A percentile compares a stretch with the other conserved stretches of the same genome.
Evolutionary conservation across 225 moss, liverwort and hornwort genomes (phyloP).

Genomic region (Lunularia cruciata): DNA sequence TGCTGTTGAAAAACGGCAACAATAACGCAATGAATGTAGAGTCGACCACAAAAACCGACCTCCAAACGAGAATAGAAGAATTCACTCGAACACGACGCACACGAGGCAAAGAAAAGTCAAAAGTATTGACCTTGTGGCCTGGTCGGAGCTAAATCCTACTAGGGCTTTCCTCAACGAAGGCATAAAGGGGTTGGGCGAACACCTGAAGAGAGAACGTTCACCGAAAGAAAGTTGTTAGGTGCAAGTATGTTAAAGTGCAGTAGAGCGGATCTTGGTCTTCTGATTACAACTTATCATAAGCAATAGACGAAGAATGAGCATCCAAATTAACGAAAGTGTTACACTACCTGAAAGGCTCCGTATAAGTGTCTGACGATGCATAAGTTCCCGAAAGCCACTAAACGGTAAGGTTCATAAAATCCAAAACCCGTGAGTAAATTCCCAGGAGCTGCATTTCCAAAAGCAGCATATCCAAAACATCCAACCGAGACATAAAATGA

Average conservation of each 20-base stretch:
- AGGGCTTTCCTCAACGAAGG: conserved; percentile 60
- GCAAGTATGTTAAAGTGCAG: not conserved
- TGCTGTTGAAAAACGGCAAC: conserved; percentile 81
- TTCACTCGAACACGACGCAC: conserved; percentile 46
- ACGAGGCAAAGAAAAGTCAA: conserved; percentile 9
- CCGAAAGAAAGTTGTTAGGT: no score
- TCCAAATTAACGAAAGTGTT: not conserved
- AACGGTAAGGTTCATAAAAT: conserved; percentile 67
- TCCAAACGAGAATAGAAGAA: conserved; percentile 69
- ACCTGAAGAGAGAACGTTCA: conserved; percentile 37
- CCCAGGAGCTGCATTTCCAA: conserved; percentile 64
- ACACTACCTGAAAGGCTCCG: conserved; percentile 65
- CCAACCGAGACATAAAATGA: conserved; percentile 67
- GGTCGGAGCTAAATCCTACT: conserved; percentile 46
- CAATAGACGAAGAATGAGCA: no score
- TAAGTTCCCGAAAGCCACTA: conserved; percentile 58
- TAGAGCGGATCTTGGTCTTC: no score
- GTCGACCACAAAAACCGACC: conserved; percentile 61
- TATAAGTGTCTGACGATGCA: conserved; percentile 63
- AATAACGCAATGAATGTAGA: conserved; percentile 64
- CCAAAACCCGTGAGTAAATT: conserved; percentile 69
- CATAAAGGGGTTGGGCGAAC: conserved; percentile 58
- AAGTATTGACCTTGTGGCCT: conserved; percentile 47
- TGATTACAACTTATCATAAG: no score
- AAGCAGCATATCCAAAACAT: conserved; percentile 64